These are phyloP conservation scores for Russula sp. DNA, from an alignment of 768 basidiomycete genomes.

Conservation along the genomic window DNA sequence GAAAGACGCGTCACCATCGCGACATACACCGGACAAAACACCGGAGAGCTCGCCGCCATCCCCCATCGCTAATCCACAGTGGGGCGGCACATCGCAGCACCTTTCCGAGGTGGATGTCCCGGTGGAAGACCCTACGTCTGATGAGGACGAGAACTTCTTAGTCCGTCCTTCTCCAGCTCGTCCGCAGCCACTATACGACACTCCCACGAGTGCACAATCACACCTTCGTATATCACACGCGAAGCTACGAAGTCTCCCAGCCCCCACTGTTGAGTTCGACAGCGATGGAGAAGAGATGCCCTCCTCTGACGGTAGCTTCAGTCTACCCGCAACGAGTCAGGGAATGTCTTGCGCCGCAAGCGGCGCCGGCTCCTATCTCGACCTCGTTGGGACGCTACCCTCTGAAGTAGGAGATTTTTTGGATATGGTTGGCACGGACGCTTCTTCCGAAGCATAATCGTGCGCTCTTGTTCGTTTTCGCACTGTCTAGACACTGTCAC, in stretches of 20 bases:
- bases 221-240: conserved; percentile 16
- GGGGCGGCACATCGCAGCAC: not conserved
- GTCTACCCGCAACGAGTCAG: not conserved
- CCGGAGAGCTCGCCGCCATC: not conserved
- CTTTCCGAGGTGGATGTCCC: not conserved
- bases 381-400: conserved; percentile 16
- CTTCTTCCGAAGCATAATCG: not conserved
- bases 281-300: conserved; percentile 19
- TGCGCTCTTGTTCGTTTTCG: not conserved
- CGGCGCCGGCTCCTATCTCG: not conserved
- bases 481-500: not conserved
- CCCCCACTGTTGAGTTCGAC: conserved; percentile 3
- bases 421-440: conserved; percentile 8
- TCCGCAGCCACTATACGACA: not conserved
- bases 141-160: conserved; percentile 1
- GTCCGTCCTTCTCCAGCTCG: not conserved
- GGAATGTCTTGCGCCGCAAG: not conserved
- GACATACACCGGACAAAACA: not conserved
- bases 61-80: not conserved
- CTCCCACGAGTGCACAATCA: not conserved
- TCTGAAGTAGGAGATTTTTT: conserved; percentile 16
- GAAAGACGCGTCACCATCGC: not conserved
- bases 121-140: conserved; percentile 3
- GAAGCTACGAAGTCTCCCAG: conserved; percentile 17
- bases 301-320: not conserved